Conservation (phyloP, 2,329 filamentous ascomycete genomes). For the Emergomyces africanus region DNA sequence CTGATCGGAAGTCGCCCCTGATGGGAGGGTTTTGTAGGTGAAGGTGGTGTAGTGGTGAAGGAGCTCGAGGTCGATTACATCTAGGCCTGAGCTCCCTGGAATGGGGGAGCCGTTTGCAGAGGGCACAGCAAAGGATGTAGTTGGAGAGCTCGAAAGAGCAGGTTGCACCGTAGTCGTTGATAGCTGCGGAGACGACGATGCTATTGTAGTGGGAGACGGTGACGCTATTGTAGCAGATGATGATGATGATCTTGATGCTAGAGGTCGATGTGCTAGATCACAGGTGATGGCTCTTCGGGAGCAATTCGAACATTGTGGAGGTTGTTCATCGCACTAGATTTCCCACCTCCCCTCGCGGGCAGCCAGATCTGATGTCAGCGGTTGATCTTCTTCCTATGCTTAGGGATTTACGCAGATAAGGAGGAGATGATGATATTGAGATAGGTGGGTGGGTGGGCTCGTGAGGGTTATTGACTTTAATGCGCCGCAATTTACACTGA, state of each 20-base stretch:
- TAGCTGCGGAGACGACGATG: neutral
- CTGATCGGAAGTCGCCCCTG: slow-evolving; percentile 12
- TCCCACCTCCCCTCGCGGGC: slow-evolving; percentile 11
- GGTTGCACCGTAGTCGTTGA: neutral
- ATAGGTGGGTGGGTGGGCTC: neutral
- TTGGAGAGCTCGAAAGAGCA: neutral
- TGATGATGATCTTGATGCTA: slow-evolving; percentile 3
- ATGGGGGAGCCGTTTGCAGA: slow-evolving; percentile 8
- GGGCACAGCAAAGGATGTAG: neutral
- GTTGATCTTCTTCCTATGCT: neutral
- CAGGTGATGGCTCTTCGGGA: slow-evolving; percentile 17
- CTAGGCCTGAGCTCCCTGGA: slow-evolving; percentile 14
- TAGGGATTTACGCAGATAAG: neutral
- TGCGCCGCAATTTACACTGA: slow-evolving; percentile 93
- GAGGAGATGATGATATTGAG: neutral
- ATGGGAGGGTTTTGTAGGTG: slow-evolving; percentile 15
- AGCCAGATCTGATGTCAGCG: neutral
- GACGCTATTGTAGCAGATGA: neutral
- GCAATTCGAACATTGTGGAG: slow-evolving; percentile 17
- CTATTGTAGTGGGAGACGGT: neutral
- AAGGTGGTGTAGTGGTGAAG: slow-evolving; percentile 19
- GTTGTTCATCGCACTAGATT: slow-evolving; percentile 17
- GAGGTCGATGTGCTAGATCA: slow-evolving; percentile 11
- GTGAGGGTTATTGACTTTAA: slow-evolving; percentile 33
- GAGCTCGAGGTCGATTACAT: slow-evolving; percentile 19